Evolutionary conservation across 1,284 basidiomycete species (phyloP), one percentile per base, ranked within the genome.

Genomic region (Ceratorhiza oryzae-sativae): DNA sequence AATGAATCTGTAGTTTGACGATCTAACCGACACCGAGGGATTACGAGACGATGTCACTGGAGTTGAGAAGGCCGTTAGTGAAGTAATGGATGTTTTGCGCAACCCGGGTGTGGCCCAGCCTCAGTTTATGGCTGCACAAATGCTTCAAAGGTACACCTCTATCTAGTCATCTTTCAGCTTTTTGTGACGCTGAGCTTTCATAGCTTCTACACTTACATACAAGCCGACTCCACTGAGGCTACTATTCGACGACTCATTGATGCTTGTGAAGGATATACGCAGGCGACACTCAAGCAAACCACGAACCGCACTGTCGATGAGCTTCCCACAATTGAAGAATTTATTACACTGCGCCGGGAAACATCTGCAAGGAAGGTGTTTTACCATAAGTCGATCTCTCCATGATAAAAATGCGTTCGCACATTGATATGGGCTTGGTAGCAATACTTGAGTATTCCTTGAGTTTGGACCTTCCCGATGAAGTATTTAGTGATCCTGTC

Each of bases 301-400:
- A 79, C 81, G 15, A 83, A 84, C 59, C 86, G 87, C 20, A 83
- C 85, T 74, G 80, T 80, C 0, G 83, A 80, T 3, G 73, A 77
- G 9, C 78, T 87, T 46, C 85, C 84, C 13, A 85, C 87, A 76
- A 80, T 88, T 27, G 86, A 88, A 72, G 84, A 85, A 3, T 89
- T 87, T 73, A 86, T 88, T 75, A 82, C 83, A 71, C 77, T 87
- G 48, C 82, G 88, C 39, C 81, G 87, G 56, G 85, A 88, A 73
- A 88, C 86, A 25, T 83, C 78, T 79, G 87, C 85, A 1, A 86
- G 86, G 77, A 87, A 86, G 74, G 85, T 87, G 18, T 86, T 84
- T 75, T 88, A 84, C 80, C 86, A 82, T 18, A 78, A 87, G 5
- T 85, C 87, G 12, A 27, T 30, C 27, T 62, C 10, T 9, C 15